phyloP scores from a whole-genome alignment of 345 rosid genomes.

The Syzygium aqueum region DNA sequence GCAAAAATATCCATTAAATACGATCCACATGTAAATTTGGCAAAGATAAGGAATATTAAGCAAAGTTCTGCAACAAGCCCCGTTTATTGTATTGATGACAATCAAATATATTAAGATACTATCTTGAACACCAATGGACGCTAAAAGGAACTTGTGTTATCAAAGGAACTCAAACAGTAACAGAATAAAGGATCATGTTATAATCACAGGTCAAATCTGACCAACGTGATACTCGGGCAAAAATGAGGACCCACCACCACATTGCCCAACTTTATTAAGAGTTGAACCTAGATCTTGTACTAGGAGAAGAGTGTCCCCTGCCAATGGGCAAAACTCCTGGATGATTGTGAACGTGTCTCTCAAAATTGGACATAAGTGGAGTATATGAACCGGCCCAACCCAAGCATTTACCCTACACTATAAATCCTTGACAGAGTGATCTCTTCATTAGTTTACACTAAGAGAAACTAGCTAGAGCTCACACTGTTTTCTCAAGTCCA shows the following conservation, averaged over 20 bases:
- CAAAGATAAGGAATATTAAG: background rate
- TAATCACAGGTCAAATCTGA: background rate
- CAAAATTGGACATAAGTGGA: background rate
- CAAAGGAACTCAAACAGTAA: background rate
- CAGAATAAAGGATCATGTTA: background rate
- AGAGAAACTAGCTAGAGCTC: background rate
- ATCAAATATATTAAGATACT: background rate
- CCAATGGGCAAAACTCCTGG: background rate
- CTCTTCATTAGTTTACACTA: background rate
- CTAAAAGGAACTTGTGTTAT: background rate
- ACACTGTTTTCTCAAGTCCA: background rate
- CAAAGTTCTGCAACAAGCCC: background rate
- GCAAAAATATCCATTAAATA: background rate
- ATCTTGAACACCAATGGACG: background rate
- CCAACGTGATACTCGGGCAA: background rate
- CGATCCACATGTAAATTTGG: background rate
- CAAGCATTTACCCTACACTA: background rate
- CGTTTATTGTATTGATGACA: background rate
- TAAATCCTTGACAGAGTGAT: background rate
- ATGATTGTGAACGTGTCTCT: background rate
- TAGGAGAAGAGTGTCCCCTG: background rate
- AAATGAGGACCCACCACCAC: background rate
- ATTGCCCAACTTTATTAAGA: background rate
- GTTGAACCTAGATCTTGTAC: background rate
- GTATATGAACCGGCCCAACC: background rate